Evolutionary conservation across 1,284 basidiomycete species (phyloP).

Genomic region (Blastosporella zonata): DNA sequence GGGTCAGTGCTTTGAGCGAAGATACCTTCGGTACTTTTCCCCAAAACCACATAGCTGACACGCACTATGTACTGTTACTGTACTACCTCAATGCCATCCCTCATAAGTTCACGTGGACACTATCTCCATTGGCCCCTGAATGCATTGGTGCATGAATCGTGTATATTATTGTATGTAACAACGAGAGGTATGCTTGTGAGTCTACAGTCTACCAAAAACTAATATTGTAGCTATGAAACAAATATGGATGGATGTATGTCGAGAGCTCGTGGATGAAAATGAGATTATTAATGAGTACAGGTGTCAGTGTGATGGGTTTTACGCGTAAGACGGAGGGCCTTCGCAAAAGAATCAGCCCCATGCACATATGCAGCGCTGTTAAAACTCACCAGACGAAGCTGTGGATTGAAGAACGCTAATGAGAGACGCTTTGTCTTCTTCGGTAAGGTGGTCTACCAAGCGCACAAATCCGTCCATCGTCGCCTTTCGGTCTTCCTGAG

Average conservation of each 20-base stretch:
- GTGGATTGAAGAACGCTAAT: slow-evolving; percentile 59
- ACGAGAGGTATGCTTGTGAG: slow-evolving; percentile 6
- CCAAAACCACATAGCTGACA: too few species aligned
- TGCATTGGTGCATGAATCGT: too few species aligned
- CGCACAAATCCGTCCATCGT: slow-evolving; percentile 66
- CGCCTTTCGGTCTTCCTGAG: slow-evolving; percentile 67
- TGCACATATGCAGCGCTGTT: background rate
- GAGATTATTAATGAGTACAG: slow-evolving; percentile 6
- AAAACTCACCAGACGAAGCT: slow-evolving; percentile 47
- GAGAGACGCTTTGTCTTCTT: slow-evolving; percentile 68
- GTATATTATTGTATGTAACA: background rate
- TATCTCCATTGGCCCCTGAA: too few species aligned
- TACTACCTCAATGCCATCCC: too few species aligned
- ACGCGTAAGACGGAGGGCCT: slow-evolving; percentile 41
- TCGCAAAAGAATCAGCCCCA: slow-evolving; percentile 10
- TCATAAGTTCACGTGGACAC: too few species aligned
- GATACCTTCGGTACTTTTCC: too few species aligned
- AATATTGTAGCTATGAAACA: slow-evolving; percentile 21
- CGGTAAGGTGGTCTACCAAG: slow-evolving; percentile 65
- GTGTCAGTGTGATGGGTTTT: slow-evolving; percentile 11
- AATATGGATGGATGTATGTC: slow-evolving; percentile 14
- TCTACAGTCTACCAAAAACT: slow-evolving; percentile 15
- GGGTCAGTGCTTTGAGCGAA: too few species aligned
- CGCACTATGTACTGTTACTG: too few species aligned
- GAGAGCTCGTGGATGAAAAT: slow-evolving; percentile 3